These are phyloP conservation scores for Mucor indicus DNA, from an alignment of 371 early-diverging fungal genomes.

Conservation along the genomic window DNA sequence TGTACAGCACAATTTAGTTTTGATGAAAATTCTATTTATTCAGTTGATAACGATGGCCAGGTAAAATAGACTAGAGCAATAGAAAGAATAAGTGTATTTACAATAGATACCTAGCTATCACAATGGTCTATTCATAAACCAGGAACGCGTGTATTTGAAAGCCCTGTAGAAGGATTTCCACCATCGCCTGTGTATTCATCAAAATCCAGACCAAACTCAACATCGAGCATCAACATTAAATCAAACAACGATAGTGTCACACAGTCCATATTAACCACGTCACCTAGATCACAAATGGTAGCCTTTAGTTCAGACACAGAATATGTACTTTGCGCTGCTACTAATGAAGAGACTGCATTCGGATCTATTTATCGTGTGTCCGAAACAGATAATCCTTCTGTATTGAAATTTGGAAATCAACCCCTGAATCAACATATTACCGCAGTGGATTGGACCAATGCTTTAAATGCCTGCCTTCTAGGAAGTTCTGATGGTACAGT, in stretches of 20 bases:
- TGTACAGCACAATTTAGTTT: constrained; percentile 65
- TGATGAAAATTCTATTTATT: constrained; percentile 64
- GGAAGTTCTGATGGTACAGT: constrained; percentile 57
- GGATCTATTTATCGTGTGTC: constrained; percentile 30
- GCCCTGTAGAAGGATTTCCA: constrained; percentile 39
- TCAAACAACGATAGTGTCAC: constrained; percentile 29
- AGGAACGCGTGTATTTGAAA: constrained; percentile 31
- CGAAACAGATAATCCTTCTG: constrained; percentile 35
- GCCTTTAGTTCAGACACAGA: constrained; percentile 50
- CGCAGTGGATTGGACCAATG: constrained; percentile 56
- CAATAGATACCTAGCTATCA: constrained; percentile 23
- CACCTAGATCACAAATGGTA: constrained; percentile 45
- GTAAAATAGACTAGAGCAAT: constrained; percentile 13
- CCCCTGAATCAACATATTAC: constrained; percentile 40
- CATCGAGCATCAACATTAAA: constrained; percentile 14
- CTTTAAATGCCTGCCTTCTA: constrained; percentile 54
- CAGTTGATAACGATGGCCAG: constrained; percentile 47
- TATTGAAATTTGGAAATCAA: constrained; percentile 42
- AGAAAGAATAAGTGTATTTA: background rate
- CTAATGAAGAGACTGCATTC: background rate
- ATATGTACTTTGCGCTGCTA: constrained; percentile 36
- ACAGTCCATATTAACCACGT: constrained; percentile 29
- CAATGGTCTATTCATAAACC: constrained; percentile 61
- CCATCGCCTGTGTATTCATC: constrained; percentile 20
- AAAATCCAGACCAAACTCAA: constrained; percentile 5